Evolutionary conservation across 768 basidiomycete genomes (phyloP), one percentile per base, ranked within the genome.

Genomic region (Gyrodon lividus): DNA sequence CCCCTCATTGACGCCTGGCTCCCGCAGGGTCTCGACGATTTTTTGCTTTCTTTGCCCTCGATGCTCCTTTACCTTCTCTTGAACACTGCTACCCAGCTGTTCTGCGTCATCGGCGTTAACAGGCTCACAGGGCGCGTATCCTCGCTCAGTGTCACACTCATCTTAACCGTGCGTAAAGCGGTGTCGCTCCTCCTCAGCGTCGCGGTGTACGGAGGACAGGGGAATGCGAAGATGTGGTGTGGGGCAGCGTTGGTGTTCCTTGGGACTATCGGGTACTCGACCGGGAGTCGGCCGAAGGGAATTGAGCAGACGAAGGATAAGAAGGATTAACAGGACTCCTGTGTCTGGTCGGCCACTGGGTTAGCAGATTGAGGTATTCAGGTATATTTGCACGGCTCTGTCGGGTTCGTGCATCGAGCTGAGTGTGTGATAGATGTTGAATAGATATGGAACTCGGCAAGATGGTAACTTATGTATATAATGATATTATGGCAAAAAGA

Each of bases 101-200:
- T 95, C 7, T 98, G 94, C 69, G 84, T 88, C 14, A 74, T 89
- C 0, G 94, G 94, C 28, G 94, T 96, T 39, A 84, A 97, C 66
- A 77, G 90, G 42, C 77, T 98, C 54, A 92, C 92, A 0, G 83
- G 85, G 0, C 79, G 83, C 41, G 86, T 91, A 6, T 82, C 80
- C 44, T 77, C 86, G 9, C 74, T 93, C 35, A 87, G 81, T 0
- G 90, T 93, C 16, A 89, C 87, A 4, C 84, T 92, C 48, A 77
- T 91, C 22, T 76, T 92, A 37, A 87, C 87, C 46, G 86, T 93
- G 16, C 79, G 90, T 51, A 93, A 93, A 64, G 90, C 89, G 12
- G 75, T 80, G 26, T 91, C 88, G 48, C 71, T 92, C 14, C 67
- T 90, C 20, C 74, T 93, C 57, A 92, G 89, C 60, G 82, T 89